These are phyloP conservation scores for Rhodotorula babjevae DNA, from an alignment of 768 basidiomycete species.

Conservation along the genomic window DNA sequence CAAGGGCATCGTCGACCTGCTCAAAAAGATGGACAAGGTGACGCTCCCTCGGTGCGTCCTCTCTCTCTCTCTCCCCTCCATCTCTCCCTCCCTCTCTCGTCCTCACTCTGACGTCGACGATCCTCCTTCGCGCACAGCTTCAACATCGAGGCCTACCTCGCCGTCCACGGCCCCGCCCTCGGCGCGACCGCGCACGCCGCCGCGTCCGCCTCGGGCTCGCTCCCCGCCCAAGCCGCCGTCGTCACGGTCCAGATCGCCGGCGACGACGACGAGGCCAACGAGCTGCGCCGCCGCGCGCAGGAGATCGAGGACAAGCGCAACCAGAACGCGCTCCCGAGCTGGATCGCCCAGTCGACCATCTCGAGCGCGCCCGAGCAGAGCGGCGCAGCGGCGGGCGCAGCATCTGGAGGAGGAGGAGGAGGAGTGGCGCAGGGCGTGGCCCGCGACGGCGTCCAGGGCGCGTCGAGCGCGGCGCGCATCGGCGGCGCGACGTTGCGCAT, in stretches of 20 bases:
- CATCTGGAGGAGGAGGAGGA: not conserved
- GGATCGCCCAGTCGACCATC: conserved; percentile 95
- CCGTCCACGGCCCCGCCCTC: conserved; percentile 58
- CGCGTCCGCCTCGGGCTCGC: conserved; percentile 17
- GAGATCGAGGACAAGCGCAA: conserved; percentile 76
- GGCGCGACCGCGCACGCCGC: conserved; percentile 66
- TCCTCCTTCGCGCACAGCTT: conserved; percentile 17
- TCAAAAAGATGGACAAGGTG: conserved; percentile 85
- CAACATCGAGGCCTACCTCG: conserved; percentile 49
- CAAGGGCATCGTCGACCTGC: conserved; percentile 74
- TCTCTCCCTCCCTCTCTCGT: not conserved
- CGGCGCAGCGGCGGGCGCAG: too few species aligned
- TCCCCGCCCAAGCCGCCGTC: conserved; percentile 61
- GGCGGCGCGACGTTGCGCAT: conserved; percentile 12
- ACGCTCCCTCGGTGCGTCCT: conserved; percentile 66
- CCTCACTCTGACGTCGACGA: not conserved
- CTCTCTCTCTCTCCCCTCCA: conserved; percentile 28
- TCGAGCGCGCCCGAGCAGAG: conserved; percentile 68
- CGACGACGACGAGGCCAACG: conserved; percentile 82
- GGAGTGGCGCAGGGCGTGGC: conserved; percentile 49
- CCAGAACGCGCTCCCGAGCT: conserved; percentile 86
- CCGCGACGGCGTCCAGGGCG: not conserved
- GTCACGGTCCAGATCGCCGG: conserved; percentile 69
- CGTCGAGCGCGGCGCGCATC: not conserved
- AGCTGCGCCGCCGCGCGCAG: conserved; percentile 63